These are phyloP conservation scores for Boletus barrowsii DNA, from an alignment of 768 basidiomycete genomes.

Conservation along the genomic window DNA sequence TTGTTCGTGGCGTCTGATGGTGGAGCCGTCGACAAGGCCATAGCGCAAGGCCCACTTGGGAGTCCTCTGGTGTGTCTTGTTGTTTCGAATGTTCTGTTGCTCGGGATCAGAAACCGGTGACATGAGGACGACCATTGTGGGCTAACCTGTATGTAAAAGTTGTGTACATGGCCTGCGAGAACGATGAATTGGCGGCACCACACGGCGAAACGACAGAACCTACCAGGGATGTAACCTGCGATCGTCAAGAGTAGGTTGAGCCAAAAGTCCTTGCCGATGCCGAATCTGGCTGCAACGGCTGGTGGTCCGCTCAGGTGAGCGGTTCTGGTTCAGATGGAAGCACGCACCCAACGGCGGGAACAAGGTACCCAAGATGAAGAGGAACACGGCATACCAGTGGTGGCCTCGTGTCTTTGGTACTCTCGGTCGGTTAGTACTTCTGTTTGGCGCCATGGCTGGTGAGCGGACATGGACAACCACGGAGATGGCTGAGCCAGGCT, in stretches of 20 bases:
- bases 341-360: constrained; percentile 84
- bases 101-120: constrained; percentile 4
- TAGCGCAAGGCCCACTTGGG: constrained; percentile 93
- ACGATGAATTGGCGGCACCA: constrained; percentile 1
- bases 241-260: constrained; percentile 86
- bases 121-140: background rate
- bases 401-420: constrained; percentile 58
- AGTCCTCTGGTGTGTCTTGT: constrained; percentile 88
- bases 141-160: constrained; percentile 84
- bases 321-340: background rate
- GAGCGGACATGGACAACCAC: constrained; percentile 1
- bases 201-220: constrained; percentile 9
- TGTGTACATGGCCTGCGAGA: constrained; percentile 76
- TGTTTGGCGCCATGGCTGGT: constrained; percentile 31
- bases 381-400: constrained; percentile 77
- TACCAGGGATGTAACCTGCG: constrained; percentile 87
- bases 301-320: constrained; percentile 8
- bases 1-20: constrained; percentile 71
- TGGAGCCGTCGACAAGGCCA: constrained; percentile 80
- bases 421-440: constrained; percentile 50
- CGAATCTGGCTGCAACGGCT: constrained; percentile 95
- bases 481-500: background rate
- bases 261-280: constrained; percentile 89
- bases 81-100: constrained; percentile 86
- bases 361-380: constrained; percentile 87